These are phyloP conservation scores for Xylaria scruposa DNA, from an alignment of 495 filamentous ascomycete genomes.

Conservation along the genomic window DNA sequence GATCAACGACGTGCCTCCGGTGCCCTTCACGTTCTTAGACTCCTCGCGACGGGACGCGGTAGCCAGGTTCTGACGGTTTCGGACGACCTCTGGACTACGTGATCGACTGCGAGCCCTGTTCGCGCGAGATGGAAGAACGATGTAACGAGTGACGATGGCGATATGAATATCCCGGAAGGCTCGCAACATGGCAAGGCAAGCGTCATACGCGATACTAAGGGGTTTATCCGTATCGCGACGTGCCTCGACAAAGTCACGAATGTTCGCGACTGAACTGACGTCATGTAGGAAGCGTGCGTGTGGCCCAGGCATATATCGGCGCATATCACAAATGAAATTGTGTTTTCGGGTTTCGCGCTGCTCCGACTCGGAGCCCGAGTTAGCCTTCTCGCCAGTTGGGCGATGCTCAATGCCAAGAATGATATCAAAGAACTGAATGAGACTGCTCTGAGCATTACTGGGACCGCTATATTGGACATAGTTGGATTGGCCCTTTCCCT, in stretches of 20 bases:
- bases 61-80: conserved; percentile 68
- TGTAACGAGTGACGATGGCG: conserved; percentile 94
- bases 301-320: conserved; percentile 91
- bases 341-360: conserved; percentile 67
- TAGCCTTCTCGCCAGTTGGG: conserved; percentile 77
- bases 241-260: conserved; percentile 80
- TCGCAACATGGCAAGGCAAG: conserved; percentile 89
- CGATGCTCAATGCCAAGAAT: conserved; percentile 90
- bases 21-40: conserved; percentile 77
- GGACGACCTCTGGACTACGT: conserved; percentile 50
- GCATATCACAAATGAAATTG: conserved; percentile 97
- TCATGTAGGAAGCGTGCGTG: conserved; percentile 89
- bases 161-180: conserved; percentile 92
- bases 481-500: conserved; percentile 66
- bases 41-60: conserved; percentile 59
- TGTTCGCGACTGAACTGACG: conserved; percentile 81
- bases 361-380: conserved; percentile 51
- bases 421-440: conserved; percentile 95
- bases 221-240: conserved; percentile 62
- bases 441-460: conserved; percentile 92
- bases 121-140: conserved; percentile 72
- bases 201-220: conserved; percentile 84
- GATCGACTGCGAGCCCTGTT: conserved; percentile 54
- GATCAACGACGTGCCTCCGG: conserved; percentile 90
- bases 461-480: conserved; percentile 87